Evolutionary conservation across 805 yeast species (phyloP).

Genomic region (Lipomyces yamadae): DNA sequence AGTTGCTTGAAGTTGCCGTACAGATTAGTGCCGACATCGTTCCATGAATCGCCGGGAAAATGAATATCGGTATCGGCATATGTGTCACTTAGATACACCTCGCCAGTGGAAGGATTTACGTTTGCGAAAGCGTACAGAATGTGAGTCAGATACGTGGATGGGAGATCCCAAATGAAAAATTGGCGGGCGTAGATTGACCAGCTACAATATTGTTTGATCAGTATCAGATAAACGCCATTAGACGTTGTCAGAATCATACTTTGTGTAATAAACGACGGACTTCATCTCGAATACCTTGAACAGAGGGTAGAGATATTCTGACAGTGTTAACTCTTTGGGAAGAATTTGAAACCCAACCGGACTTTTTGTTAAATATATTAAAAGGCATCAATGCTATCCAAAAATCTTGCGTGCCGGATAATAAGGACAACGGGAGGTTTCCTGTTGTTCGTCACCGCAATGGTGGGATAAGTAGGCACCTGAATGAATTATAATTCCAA

Average conservation of each 20-base stretch:
- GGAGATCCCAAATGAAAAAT: constrained; percentile 56
- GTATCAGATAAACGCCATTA: background rate
- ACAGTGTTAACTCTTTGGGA: background rate
- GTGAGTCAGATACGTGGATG: constrained; percentile 54
- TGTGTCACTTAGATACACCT: constrained; percentile 59
- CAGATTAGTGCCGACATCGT: constrained; percentile 14
- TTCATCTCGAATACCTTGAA: constrained; percentile 9
- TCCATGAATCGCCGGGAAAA: constrained; percentile 22
- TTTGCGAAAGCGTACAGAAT: constrained; percentile 78
- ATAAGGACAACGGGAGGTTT: background rate
- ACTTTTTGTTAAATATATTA: background rate
- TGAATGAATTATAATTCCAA: too few species aligned
- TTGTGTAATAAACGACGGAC: constrained; percentile 22
- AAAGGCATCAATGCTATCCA: background rate
- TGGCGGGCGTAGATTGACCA: constrained; percentile 71
- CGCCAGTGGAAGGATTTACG: constrained; percentile 60
- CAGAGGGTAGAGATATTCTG: background rate
- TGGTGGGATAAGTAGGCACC: too few species aligned
- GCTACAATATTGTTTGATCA: constrained; percentile 44
- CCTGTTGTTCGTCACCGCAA: too few species aligned
- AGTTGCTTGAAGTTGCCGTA: constrained; percentile 60
- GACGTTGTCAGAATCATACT: constrained; percentile 23
- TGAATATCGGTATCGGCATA: constrained; percentile 56
- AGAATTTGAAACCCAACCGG: background rate
- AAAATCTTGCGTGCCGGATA: background rate